Base-by-base conservation (phyloP, 2,329 filamentous ascomycete species). In the Trichoderma koningii region DNA sequence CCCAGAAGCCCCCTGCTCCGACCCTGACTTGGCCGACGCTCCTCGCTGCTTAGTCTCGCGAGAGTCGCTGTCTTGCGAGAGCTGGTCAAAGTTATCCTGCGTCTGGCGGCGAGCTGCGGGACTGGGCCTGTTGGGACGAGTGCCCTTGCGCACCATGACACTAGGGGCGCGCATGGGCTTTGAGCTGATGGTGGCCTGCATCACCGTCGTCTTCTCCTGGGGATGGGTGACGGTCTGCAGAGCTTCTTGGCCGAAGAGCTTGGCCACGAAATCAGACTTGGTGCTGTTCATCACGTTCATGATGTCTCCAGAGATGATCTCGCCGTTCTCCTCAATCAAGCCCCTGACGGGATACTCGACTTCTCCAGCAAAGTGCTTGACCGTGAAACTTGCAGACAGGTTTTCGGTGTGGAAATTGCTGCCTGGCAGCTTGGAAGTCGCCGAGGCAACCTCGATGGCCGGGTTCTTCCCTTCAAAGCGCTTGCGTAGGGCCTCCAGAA, bases 101-200 rank as follows among this genome's bases (percentile, higher is more conserved):
- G 77, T 78, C 67, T 78, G 76, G 17, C 76, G 77, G 62, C 75
- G 73, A 66, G 71, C 70, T 2, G 71, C 70, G 2, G 78, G 77
- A 73, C 52, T 65, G 26, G 63, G 74, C 28, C 76, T 75, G 50
- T 52, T 52, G 0, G 73, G 70, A 55, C 77, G 75, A 14, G 84
- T 84, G 3, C 83, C 86, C 79, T 91, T 96, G 70, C 88, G 87
- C 34, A 91, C 89, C 78, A 96, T 94, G 77, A 99, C 92, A 73
- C 93, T 97, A 0, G 95, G 95, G 75, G 92, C 91, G 64, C 95
- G 88, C 75, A 93, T 88, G 2, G 95, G 95, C 79, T 96, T 97
- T 3, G 94, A 98, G 79, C 93, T 96, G 70, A 99, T 92, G 53
- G 93, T 93, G 2, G 94, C 95, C 78, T 99, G 94, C 83, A 98